Conservation (phyloP, 1,284 basidiomycete species). For the Heliocybe sulcata region DNA sequence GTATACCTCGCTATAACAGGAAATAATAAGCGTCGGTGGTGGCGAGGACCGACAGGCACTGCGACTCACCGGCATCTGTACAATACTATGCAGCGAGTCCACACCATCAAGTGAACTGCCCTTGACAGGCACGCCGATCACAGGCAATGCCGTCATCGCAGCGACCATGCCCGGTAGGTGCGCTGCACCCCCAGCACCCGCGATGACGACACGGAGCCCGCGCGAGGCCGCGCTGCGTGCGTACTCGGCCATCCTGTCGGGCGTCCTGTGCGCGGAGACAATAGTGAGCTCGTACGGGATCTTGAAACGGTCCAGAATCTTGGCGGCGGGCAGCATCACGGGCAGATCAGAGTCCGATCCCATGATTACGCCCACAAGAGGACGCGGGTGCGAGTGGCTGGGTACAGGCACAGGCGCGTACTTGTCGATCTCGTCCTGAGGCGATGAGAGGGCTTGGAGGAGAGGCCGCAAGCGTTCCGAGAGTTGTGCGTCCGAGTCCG, state of each 20-base stretch:
- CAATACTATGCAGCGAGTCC: conserved; percentile 93
- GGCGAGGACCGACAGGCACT: not conserved
- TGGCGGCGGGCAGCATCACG: conserved; percentile 86
- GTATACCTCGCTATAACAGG: conserved; percentile 75
- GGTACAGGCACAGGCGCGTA: conserved; percentile 44
- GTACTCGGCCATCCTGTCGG: conserved; percentile 81
- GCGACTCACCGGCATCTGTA: conserved; percentile 92
- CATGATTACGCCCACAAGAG: conserved; percentile 96
- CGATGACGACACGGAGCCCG: conserved; percentile 80
- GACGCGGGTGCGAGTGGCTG: conserved; percentile 58
- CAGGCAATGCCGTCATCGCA: conserved; percentile 86
- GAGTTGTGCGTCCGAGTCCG: conserved; percentile 75
- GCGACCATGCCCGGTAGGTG: conserved; percentile 99
- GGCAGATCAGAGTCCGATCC: conserved; percentile 98
- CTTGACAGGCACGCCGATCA: conserved; percentile 96
- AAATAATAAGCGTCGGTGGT: conserved; percentile 6
- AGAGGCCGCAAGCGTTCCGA: conserved; percentile 64
- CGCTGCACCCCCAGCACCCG: conserved; percentile 95
- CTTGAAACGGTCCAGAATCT: conserved; percentile 74
- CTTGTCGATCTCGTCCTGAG: conserved; percentile 37
- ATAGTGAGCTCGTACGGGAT: conserved; percentile 94
- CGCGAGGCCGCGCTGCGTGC: conserved; percentile 72
- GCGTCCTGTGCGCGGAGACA: conserved; percentile 95
- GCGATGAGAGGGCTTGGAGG: conserved; percentile 41
- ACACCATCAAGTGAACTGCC: conserved; percentile 93